A percentile compares a stretch with the other conserved stretches of the same genome.
Conservation (phyloP, 345 rosid species). For the Gossypium arboreum region DNA sequence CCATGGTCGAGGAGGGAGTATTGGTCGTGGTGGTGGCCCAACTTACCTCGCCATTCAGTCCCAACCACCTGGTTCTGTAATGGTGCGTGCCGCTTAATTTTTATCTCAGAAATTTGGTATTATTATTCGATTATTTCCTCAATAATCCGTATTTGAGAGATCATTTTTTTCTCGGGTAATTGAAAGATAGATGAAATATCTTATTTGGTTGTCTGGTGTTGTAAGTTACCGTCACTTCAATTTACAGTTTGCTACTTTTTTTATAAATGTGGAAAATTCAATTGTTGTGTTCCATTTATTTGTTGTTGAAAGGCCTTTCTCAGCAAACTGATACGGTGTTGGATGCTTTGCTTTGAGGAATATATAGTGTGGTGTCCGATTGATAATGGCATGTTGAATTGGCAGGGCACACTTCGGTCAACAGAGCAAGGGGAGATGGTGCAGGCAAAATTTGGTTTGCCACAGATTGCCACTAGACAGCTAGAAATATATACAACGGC, state of each 20-base stretch:
- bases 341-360: background rate
- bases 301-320: background rate
- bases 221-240: constrained; percentile 1
- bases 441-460: constrained; percentile 95
- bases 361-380: constrained; percentile 12
- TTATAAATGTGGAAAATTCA: background rate
- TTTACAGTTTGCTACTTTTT: constrained; percentile 3
- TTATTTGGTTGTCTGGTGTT: background rate
- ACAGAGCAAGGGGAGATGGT: constrained; percentile 99
- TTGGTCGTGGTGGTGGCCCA: constrained; percentile 98
- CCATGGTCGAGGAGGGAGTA: constrained; percentile 98
- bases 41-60: constrained; percentile 96
- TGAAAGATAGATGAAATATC: background rate
- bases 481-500: constrained; percentile 96
- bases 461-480: constrained; percentile 87
- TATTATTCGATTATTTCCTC: background rate
- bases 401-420: constrained; percentile 87
- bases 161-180: background rate
- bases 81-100: constrained; percentile 48
- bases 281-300: background rate
- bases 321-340: background rate
- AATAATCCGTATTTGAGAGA: background rate
- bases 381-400: constrained; percentile 3
- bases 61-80: constrained; percentile 97
- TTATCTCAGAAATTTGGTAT: background rate